A percentile compares a stretch with the other conserved stretches of the same genome.
These are phyloP conservation scores for Sugiyamaella xylanicola DNA, from an alignment of 1,139 yeast genomes.

Conservation along the genomic window DNA sequence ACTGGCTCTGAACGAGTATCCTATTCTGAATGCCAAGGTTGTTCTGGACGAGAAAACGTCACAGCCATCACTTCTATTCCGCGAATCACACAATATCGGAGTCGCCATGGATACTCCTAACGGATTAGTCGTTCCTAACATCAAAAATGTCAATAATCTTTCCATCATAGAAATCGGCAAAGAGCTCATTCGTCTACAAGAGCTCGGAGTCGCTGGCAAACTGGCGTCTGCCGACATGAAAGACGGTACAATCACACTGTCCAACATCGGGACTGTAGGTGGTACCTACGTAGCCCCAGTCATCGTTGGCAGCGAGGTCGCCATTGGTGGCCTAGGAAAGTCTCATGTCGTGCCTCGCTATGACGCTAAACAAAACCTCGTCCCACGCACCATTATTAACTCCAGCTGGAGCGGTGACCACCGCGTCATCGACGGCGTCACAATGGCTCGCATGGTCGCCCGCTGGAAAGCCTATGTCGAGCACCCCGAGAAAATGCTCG, in stretches of 20 bases:
- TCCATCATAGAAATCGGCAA: slow-evolving; percentile 64
- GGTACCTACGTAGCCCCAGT: slow-evolving; percentile 79
- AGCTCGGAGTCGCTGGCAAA: slow-evolving; percentile 64
- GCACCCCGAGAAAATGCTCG: slow-evolving; percentile 36
- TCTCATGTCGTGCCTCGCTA: slow-evolving; percentile 38
- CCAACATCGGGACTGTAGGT: slow-evolving; percentile 78
- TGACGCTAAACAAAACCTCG: slow-evolving; percentile 33
- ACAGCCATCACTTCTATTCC: slow-evolving; percentile 34
- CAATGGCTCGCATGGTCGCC: slow-evolving; percentile 41
- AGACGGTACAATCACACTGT: slow-evolving; percentile 75
- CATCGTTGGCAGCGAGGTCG: slow-evolving; percentile 46
- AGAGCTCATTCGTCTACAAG: slow-evolving; percentile 59
- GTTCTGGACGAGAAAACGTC: slow-evolving; percentile 28
- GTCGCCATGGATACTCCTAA: slow-evolving; percentile 77
- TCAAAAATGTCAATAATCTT: slow-evolving; percentile 66
- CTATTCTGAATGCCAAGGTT: slow-evolving; percentile 38
- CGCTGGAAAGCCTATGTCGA: slow-evolving; percentile 38
- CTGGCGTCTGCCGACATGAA: slow-evolving; percentile 69
- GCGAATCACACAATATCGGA: slow-evolving; percentile 49
- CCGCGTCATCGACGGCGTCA: slow-evolving; percentile 42
- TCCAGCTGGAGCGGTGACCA: slow-evolving; percentile 45
- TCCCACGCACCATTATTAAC: slow-evolving; percentile 38
- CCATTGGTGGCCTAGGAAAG: slow-evolving; percentile 42
- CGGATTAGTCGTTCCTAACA: slow-evolving; percentile 73
- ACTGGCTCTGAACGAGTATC: slow-evolving; percentile 36